Percentiles rank a stretch among this genome's conserved stretches.
These are phyloP conservation scores for Helotiales sp. DNA, from an alignment of 2,329 filamentous ascomycete species.

Conservation along the genomic window DNA sequence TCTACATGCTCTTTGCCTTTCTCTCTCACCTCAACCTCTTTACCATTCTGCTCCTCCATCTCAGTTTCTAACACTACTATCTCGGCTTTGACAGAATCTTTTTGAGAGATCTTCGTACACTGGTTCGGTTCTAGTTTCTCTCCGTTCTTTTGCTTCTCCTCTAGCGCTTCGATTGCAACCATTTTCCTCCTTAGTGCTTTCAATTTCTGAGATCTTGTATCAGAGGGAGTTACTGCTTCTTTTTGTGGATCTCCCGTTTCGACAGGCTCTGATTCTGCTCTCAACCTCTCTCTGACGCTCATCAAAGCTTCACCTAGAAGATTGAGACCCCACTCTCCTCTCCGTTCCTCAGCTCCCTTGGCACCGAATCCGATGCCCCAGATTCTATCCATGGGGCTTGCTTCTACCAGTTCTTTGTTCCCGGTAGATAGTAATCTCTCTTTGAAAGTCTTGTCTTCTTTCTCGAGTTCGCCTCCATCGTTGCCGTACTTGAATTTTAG, in stretches of 20 bases:
- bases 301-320: conserved; percentile 63
- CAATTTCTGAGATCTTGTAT: too few relatives aligned
- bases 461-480: conserved; percentile 33
- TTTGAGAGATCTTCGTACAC: too few relatives aligned
- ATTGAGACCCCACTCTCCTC: conserved; percentile 61
- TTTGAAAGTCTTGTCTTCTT: conserved; percentile 37
- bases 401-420: conserved; percentile 61
- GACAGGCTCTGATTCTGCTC: conserved; percentile 35
- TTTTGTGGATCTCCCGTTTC: not conserved
- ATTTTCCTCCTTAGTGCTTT: too few relatives aligned
- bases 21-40: too few relatives aligned
- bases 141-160: too few relatives aligned
- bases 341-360: conserved; percentile 47
- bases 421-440: conserved; percentile 56
- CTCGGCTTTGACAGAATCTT: not conserved
- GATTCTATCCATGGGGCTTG: conserved; percentile 58
- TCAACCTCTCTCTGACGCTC: conserved; percentile 55
- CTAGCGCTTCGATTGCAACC: too few relatives aligned
- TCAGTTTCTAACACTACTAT: not conserved
- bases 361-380: conserved; percentile 66
- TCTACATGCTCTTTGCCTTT: too few relatives aligned
- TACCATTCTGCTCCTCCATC: too few relatives aligned
- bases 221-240: too few relatives aligned
- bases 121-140: too few relatives aligned
- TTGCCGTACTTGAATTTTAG: conserved; percentile 54